phyloP scores from a whole-genome alignment of 148 eudicot genomes.

The Linanthus parryae region DNA sequence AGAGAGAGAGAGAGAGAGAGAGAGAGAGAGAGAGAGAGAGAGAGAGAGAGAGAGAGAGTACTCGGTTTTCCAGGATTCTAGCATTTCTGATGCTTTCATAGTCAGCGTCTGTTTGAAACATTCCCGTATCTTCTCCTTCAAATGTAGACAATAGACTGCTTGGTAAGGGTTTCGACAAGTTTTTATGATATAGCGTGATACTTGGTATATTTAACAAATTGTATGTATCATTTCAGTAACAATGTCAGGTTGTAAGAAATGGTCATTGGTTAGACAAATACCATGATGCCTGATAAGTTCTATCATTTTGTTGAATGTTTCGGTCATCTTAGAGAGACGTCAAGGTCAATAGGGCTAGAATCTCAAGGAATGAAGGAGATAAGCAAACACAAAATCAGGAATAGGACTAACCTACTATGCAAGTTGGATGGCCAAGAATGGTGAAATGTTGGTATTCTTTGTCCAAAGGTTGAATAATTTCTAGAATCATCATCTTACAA shows the following conservation, averaged over 20 bases:
- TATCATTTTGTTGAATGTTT: neutral
- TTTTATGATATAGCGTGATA: neutral
- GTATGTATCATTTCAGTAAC: no score
- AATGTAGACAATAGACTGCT: neutral
- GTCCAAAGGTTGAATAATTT: no score
- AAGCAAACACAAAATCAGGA: no score
- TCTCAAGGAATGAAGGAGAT: no score
- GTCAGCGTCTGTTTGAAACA: neutral
- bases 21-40: no score
- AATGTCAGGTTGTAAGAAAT: neutral
- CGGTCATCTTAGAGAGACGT: no score
- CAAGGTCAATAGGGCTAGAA: no score
- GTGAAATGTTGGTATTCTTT: no score
- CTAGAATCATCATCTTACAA: no score
- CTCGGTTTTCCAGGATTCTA: slow-evolving; percentile 6
- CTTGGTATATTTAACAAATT: neutral
- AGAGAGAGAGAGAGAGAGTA: neutral
- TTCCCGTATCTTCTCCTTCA: neutral
- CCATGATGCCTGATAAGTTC: neutral
- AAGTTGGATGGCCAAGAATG: no score
- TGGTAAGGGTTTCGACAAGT: neutral
- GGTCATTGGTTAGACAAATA: neutral
- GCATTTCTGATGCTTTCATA: slow-evolving; percentile 11
- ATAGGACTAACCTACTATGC: no score
- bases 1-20: no score